Evolutionary conservation across 805 yeast species (phyloP).

Genomic region (Suhomyces sp.): DNA sequence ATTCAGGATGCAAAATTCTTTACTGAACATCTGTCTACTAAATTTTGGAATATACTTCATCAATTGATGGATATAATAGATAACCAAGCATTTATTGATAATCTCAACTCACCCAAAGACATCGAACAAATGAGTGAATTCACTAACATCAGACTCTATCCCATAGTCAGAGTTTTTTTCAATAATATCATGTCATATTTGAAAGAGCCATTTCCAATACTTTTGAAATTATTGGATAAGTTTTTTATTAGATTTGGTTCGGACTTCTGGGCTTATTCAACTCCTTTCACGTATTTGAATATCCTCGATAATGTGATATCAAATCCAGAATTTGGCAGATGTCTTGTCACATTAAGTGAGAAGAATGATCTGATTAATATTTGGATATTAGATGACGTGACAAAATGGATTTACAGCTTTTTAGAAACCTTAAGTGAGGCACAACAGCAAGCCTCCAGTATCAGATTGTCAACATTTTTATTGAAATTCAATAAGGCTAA

Average conservation of each 20-base stretch:
- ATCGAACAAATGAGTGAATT: constrained; percentile 28
- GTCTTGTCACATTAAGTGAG: constrained; percentile 6
- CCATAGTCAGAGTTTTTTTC: constrained; percentile 40
- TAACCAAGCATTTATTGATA: constrained; percentile 30
- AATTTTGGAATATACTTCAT: constrained; percentile 48
- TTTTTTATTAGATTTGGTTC: constrained; percentile 43
- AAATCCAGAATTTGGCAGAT: constrained; percentile 46
- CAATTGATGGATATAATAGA: constrained; percentile 38
- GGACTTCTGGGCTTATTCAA: constrained; percentile 54
- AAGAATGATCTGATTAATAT: constrained; percentile 2
- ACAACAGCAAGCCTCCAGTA: constrained; percentile 52
- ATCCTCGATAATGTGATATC: constrained; percentile 60
- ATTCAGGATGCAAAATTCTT: constrained; percentile 55
- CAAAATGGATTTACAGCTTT: constrained; percentile 56
- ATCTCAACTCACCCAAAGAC: constrained; percentile 28
- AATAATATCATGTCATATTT: constrained; percentile 53
- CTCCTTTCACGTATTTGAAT: constrained; percentile 55
- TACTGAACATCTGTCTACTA: constrained; percentile 37
- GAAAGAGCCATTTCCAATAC: constrained; percentile 50
- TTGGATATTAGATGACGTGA: constrained; percentile 31
- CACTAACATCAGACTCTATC: constrained; percentile 34
- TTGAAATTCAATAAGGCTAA: constrained; percentile 21
- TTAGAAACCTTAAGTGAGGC: constrained; percentile 44
- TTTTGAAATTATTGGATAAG: constrained; percentile 51
- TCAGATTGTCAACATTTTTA: constrained; percentile 50